A percentile compares a stretch with the other conserved stretches of the same genome.
Conservation (phyloP, 139 green algal genomes). For the Picochlorum costavermella region DNA sequence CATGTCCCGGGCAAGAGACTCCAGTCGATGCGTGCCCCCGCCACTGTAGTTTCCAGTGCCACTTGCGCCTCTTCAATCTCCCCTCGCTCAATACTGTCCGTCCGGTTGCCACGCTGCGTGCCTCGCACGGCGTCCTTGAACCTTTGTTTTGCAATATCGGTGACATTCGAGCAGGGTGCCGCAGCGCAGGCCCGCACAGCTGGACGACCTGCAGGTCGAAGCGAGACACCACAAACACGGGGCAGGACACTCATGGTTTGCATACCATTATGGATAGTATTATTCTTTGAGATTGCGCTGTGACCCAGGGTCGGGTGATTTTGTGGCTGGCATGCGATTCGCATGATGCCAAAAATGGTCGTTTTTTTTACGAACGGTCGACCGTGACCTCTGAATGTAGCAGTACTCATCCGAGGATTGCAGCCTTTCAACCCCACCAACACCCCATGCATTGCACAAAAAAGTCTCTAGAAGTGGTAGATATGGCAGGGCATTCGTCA, state of each 20-base stretch:
- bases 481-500: no score
- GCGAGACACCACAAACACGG: neutral
- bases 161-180: no score
- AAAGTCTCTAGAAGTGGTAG: no score
- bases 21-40: constrained; percentile 19
- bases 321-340: neutral
- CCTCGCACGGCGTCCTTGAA: no score
- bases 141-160: no score
- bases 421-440: no score
- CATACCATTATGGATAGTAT: neutral
- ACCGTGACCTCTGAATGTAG: no score
- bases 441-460: neutral
- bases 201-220: constrained; percentile 3
- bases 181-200: neutral
- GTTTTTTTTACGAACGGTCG: neutral
- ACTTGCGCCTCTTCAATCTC: constrained; percentile 32
- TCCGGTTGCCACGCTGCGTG: constrained; percentile 24
- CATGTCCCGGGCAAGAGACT: constrained; percentile 30
- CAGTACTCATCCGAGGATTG: no score
- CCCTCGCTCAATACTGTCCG: constrained; percentile 16
- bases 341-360: neutral
- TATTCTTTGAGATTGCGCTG: no score
- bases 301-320: constrained; percentile 14
- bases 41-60: constrained; percentile 4
- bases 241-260: no score